Conservation (phyloP, 495 filamentous ascomycete species). For the Glonium stellatum region DNA sequence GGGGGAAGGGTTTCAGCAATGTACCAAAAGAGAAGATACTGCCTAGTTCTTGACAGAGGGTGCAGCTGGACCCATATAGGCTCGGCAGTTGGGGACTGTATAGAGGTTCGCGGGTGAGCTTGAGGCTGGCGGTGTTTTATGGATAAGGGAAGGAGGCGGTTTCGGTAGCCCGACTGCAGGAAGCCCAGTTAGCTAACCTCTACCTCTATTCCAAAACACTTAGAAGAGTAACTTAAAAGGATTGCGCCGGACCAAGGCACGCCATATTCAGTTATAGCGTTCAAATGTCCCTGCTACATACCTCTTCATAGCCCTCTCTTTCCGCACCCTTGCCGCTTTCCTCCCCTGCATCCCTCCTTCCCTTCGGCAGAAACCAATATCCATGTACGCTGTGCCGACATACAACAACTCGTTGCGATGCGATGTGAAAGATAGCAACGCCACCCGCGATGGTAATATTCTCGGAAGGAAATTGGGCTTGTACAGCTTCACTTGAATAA, state of each 20-base stretch:
- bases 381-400: constrained; percentile 36
- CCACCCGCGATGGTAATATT: constrained; percentile 26
- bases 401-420: constrained; percentile 39
- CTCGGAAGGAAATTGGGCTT: constrained; percentile 5
- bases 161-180: constrained; percentile 41
- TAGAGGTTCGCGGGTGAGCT: constrained; percentile 19
- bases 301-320: constrained; percentile 46
- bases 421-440: constrained; percentile 46
- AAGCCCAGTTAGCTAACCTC: neutral
- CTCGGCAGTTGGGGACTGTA: constrained; percentile 34
- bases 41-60: constrained; percentile 28
- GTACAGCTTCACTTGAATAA: neutral
- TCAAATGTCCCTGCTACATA: constrained; percentile 9
- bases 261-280: neutral
- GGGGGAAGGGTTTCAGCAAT: constrained; percentile 45
- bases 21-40: constrained; percentile 47
- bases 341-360: constrained; percentile 41
- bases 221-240: no score
- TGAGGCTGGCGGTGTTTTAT: constrained; percentile 39
- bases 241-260: neutral
- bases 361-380: constrained; percentile 46
- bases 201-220: neutral
- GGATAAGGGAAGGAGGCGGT: constrained; percentile 43
- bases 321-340: constrained; percentile 36
- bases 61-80: constrained; percentile 41